These are phyloP conservation scores for Coemansia sp. DNA, from an alignment of 192 early-diverging fungal genomes.

Conservation along the genomic window DNA sequence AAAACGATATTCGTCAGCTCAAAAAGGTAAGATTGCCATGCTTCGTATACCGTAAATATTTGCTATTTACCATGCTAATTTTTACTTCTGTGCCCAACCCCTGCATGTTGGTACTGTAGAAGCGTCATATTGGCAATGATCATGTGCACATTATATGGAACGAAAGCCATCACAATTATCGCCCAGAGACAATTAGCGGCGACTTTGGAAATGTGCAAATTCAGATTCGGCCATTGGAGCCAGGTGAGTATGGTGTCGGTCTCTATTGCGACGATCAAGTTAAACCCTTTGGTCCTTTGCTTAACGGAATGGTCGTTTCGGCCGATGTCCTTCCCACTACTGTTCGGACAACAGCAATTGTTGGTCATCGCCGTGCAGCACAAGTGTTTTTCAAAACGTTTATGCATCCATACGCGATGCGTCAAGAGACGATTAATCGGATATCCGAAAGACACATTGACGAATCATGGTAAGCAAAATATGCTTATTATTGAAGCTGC, in stretches of 20 bases:
- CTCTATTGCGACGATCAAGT: conserved; percentile 68
- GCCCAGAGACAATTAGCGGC: conserved; percentile 87
- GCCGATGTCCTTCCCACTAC: conserved; percentile 70
- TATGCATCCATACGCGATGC: conserved; percentile 39
- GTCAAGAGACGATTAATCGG: conserved; percentile 41
- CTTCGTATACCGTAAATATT: background rate
- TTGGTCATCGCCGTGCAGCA: conserved; percentile 56
- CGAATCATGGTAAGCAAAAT: conserved; percentile 23
- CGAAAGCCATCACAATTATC: conserved; percentile 86
- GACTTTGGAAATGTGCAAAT: conserved; percentile 98
- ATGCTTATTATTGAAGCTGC: background rate
- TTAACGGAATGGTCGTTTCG: conserved; percentile 76
- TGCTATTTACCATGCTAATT: background rate
- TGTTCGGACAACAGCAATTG: conserved; percentile 79
- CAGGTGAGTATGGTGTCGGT: conserved; percentile 60
- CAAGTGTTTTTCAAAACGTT: conserved; percentile 36
- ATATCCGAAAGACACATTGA: conserved; percentile 38
- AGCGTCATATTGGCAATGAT: conserved; percentile 98
- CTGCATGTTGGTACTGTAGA: conserved; percentile 57
- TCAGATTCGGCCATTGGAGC: conserved; percentile 76
- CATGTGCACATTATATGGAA: conserved; percentile 99
- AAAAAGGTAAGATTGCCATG: conserved; percentile 72
- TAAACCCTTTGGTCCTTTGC: conserved; percentile 83
- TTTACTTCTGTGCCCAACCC: background rate
- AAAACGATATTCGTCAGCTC: conserved; percentile 77